Evolutionary conservation across 768 basidiomycete genomes (phyloP).

Genomic region (Rhizopogon salebrosus): DNA sequence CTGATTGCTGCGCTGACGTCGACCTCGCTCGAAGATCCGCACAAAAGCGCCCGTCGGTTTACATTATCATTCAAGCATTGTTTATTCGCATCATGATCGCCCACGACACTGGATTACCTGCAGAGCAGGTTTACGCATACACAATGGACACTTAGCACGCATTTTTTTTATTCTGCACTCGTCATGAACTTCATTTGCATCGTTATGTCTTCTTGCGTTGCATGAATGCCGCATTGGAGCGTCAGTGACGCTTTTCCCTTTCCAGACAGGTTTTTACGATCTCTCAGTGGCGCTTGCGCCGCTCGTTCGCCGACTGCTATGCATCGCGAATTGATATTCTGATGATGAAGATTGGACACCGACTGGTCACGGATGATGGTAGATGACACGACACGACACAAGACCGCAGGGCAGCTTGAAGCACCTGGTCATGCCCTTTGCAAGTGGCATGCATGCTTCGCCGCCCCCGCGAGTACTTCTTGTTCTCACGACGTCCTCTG

Average conservation of each 20-base stretch:
- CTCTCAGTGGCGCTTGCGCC: constrained; percentile 36
- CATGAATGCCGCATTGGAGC: constrained; percentile 11
- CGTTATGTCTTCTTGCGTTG: constrained; percentile 18
- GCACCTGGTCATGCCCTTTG: constrained; percentile 45
- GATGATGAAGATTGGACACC: constrained; percentile 47
- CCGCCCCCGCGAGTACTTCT: constrained; percentile 45
- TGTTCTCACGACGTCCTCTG: constrained; percentile 36
- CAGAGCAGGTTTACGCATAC: constrained; percentile 54
- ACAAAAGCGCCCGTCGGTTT: constrained; percentile 26
- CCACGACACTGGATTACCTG: constrained; percentile 42
- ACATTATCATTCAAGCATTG: constrained; percentile 33
- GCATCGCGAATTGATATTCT: constrained; percentile 24
- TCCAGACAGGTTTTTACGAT: constrained; percentile 35
- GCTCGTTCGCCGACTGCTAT: constrained; percentile 28
- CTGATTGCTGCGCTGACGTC: constrained; percentile 34
- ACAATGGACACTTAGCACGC: constrained; percentile 38
- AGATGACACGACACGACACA: constrained; percentile 62
- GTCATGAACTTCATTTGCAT: constrained; percentile 28
- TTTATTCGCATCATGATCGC: constrained; percentile 31
- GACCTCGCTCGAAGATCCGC: constrained; percentile 10
- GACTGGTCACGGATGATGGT: constrained; percentile 46
- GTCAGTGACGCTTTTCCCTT: constrained; percentile 22
- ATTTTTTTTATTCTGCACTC: constrained; percentile 37
- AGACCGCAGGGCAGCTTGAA: constrained; percentile 60
- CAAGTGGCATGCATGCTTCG: constrained; percentile 49